Conservation (phyloP, 768 basidiomycete genomes). For the Amanita rubescens region DNA sequence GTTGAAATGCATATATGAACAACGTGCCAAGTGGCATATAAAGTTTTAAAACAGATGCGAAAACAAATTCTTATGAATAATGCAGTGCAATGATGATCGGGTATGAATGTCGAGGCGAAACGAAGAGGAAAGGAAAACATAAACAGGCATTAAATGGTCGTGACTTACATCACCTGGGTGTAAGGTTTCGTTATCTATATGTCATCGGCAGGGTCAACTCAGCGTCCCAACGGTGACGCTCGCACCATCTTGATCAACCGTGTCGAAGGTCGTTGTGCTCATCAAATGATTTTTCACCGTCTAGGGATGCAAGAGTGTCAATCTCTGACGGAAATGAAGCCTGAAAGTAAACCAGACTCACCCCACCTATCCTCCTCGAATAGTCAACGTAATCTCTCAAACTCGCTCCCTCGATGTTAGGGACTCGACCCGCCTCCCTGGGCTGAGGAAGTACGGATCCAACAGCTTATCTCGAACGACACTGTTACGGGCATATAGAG, state of each 20-base stretch:
- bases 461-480: neutral
- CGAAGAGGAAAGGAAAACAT: no score
- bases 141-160: no score
- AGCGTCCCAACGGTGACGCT: neutral
- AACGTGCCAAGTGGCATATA: no score
- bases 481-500: neutral
- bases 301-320: slow-evolving; percentile 8
- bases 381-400: slow-evolving; percentile 34
- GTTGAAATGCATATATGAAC: no score
- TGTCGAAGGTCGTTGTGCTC: slow-evolving; percentile 26
- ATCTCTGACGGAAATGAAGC: neutral
- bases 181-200: no score
- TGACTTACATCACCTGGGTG: no score
- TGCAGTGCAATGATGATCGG: no score
- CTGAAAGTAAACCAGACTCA: slow-evolving; percentile 10
- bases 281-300: slow-evolving; percentile 20
- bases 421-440: neutral
- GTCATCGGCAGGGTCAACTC: no score
- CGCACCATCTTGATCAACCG: slow-evolving; percentile 7
- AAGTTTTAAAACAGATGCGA: no score
- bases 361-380: slow-evolving; percentile 28
- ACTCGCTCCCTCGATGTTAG: slow-evolving; percentile 22
- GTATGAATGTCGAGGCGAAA: no score
- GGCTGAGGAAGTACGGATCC: neutral
- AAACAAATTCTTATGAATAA: no score